phyloP scores from a whole-genome alignment of 495 filamentous ascomycete genomes.

The Amphirosellinia nigrospora region DNA sequence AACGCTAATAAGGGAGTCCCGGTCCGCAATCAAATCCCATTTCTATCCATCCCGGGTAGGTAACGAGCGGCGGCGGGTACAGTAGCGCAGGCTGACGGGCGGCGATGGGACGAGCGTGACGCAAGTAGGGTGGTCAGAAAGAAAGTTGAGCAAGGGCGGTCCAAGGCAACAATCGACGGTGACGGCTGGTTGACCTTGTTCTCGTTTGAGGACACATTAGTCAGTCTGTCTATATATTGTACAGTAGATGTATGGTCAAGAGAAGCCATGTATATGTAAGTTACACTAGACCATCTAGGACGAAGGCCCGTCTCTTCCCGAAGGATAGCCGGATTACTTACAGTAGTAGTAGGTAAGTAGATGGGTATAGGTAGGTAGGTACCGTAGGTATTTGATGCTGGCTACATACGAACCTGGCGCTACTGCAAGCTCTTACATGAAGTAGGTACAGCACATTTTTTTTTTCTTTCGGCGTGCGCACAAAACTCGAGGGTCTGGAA shows the following conservation, averaged over 20 bases:
- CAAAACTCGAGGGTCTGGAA: background rate
- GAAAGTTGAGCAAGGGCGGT: no score
- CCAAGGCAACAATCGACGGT: conserved; percentile 15
- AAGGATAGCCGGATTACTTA: background rate
- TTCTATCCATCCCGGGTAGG: background rate
- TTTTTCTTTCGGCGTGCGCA: background rate
- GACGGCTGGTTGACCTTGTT: background rate
- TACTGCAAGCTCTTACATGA: conserved; percentile 26
- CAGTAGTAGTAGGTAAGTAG: no score
- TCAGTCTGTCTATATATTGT: conserved; percentile 1
- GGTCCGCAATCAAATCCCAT: no score
- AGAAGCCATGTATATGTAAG: no score
- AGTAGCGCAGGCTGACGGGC: conserved; percentile 4
- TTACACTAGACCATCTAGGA: background rate
- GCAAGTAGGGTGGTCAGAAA: conserved; percentile 5
- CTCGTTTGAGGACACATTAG: background rate
- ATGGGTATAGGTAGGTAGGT: no score
- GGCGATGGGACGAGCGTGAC: conserved; percentile 12
- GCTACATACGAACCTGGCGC: background rate
- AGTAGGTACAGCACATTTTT: conserved; percentile 7
- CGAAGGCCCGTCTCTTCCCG: background rate
- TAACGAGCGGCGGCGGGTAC: background rate
- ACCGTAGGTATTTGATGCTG: background rate
- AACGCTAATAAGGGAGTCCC: background rate
- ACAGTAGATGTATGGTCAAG: no score